Base-by-base conservation (phyloP, 148 eudicot genomes). In the Arctostaphylos glauca region DNA sequence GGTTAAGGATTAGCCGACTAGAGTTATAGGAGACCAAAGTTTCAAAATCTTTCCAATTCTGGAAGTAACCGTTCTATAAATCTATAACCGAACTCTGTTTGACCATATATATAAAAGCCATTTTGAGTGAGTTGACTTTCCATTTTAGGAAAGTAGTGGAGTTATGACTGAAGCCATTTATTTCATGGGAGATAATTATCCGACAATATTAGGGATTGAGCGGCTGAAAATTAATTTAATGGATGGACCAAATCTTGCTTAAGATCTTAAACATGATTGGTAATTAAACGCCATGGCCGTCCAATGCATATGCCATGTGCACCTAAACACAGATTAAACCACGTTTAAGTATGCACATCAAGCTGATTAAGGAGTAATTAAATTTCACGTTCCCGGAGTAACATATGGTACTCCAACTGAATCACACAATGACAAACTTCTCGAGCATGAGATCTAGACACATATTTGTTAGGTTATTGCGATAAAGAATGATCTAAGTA, bases 251-350 rank as follows among this genome's bases (percentile, higher is more conserved):
- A 7, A 60, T 60, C 67, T 19, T 60, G 31, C 67, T n/a, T 60
- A 60, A 60, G 67, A 31, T 31, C 38, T 31, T 31, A 31, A 31
- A 31, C 38, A 31, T 31, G 38, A 31, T 31, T 31, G 1, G 38
- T 31, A 31, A 31, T 31, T 31, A 25, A 60, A 60, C 25, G 12
- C 12, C 67, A 6, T 60, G 25, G 67, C 67, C 25, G 67, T 25
- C 67, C 67, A 60, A 60, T 60, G 67, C 67, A n/a, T 60, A 60
- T 60, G 67, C 67, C 13, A 60, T 60, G 67, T 60, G 67, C 67
- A 60, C 67, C 67, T 6, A 60, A 60, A n/a, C 8, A 60, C 31
- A 19, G 6, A 6, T 2, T 55, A 60, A 19, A 19, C 19, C 66
- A n/a, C 10, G 21, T 58, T 58, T 19, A 58, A 58, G 21, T 60